Conservation (phyloP, 1,284 basidiomycete genomes). For the Ceratorhiza oryzae-sativae region DNA sequence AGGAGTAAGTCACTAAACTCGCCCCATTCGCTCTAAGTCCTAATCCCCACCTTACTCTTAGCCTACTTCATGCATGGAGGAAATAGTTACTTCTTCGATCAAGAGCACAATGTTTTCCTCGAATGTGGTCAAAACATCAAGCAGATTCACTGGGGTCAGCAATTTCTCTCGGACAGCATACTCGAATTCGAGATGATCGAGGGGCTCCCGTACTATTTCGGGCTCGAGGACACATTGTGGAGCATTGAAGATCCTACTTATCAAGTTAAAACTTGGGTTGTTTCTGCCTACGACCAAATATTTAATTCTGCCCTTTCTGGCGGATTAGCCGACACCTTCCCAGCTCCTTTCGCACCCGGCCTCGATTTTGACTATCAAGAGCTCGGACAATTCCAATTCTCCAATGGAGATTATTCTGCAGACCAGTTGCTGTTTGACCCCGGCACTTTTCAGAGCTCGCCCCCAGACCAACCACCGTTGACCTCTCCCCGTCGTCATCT, state of each 20-base stretch:
- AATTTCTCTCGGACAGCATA: not conserved
- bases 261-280: not conserved
- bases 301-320: not conserved
- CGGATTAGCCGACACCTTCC: not conserved
- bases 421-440: not conserved
- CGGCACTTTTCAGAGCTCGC: not conserved
- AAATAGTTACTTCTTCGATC: conserved; percentile 4
- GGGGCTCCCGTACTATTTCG: not conserved
- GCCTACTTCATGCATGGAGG: not conserved
- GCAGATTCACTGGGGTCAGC: not conserved
- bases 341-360: not conserved
- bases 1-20: too few species aligned
- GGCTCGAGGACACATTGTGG: not conserved
- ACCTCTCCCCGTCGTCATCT: conserved; percentile 15
- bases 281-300: not conserved
- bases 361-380: not conserved
- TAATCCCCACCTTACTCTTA: too few species aligned
- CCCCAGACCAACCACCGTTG: not conserved
- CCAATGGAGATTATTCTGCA: not conserved
- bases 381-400: not conserved
- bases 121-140: not conserved
- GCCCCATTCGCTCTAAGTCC: not conserved
- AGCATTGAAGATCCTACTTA: not conserved
- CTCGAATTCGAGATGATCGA: not conserved
- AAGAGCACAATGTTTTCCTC: conserved; percentile 6